Conservation (phyloP, 1,284 basidiomycete genomes). For the Laetiporus sulphureus region DNA sequence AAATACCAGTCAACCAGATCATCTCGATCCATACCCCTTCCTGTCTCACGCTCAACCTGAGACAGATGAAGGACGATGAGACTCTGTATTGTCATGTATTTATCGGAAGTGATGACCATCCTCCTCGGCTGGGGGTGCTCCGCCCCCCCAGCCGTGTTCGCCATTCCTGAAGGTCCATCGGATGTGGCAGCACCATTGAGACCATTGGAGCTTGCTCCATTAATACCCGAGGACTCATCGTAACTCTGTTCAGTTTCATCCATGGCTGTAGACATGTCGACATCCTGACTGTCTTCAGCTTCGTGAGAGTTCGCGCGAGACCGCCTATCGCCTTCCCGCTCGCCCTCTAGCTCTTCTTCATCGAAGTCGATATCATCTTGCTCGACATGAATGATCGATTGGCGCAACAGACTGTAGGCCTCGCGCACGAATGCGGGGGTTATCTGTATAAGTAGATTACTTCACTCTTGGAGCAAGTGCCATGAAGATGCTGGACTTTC, state of each 20-base stretch:
- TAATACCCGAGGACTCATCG: constrained; percentile 32
- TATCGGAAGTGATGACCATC: constrained; percentile 93
- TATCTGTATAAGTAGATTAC: constrained; percentile 44
- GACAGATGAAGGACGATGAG: constrained; percentile 82
- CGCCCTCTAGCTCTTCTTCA: constrained; percentile 76
- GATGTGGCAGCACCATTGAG: constrained; percentile 15
- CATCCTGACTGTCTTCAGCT: constrained; percentile 48
- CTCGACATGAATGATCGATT: constrained; percentile 99
- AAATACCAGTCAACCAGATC: constrained; percentile 97
- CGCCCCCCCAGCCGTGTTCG: constrained; percentile 22
- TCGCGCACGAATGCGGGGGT: constrained; percentile 92
- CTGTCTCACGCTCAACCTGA: constrained; percentile 71
- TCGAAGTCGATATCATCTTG: constrained; percentile 99
- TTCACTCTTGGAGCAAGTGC: background rate
- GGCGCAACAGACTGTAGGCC: constrained; percentile 88
- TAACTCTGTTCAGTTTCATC: constrained; percentile 54
- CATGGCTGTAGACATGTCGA: constrained; percentile 59
- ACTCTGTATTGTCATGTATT: constrained; percentile 88
- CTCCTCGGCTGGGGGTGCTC: constrained; percentile 48
- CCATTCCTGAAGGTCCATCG: constrained; percentile 27
- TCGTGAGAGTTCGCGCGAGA: constrained; percentile 24
- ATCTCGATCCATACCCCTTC: constrained; percentile 77
- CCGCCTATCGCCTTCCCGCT: constrained; percentile 33
- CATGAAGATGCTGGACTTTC: constrained; percentile 34
- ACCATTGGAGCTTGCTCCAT: constrained; percentile 24